Conservation (phyloP, 1,284 basidiomycete species). For the Microbotryum saponariae region DNA sequence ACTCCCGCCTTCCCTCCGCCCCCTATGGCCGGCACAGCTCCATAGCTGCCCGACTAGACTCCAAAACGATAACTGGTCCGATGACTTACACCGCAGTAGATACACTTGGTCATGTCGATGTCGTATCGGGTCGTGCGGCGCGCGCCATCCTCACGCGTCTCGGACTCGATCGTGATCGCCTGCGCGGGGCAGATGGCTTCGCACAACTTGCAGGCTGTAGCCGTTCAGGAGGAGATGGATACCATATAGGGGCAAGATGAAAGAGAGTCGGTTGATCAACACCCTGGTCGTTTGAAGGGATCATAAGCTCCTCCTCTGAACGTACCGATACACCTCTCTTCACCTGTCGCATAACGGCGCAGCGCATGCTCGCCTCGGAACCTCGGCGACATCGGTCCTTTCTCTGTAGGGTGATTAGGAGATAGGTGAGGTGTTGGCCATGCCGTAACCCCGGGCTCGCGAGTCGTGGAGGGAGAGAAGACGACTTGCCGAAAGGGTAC, state of each 20-base stretch:
- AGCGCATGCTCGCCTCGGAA: constrained; percentile 99
- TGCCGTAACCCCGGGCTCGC: background rate
- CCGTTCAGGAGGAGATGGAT: background rate
- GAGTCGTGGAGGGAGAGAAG: too few species aligned
- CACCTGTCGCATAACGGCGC: constrained; percentile 92
- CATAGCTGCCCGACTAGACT: constrained; percentile 54
- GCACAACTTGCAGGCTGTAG: constrained; percentile 90
- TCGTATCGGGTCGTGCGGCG: constrained; percentile 97
- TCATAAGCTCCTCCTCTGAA: constrained; percentile 12
- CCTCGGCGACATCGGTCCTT: constrained; percentile 92
- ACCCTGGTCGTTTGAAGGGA: background rate
- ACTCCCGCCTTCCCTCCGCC: background rate
- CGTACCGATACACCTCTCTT: constrained; percentile 96
- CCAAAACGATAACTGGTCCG: constrained; percentile 44
- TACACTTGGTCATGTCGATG: constrained; percentile 88
- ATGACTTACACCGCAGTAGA: constrained; percentile 60
- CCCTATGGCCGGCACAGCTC: background rate
- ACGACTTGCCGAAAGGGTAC: constrained; percentile 60
- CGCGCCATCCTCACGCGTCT: constrained; percentile 89
- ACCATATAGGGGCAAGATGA: background rate
- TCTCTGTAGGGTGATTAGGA: constrained; percentile 51
- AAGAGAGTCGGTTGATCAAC: background rate
- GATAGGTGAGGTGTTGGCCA: background rate
- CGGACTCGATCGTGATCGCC: constrained; percentile 98
- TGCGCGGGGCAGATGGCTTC: constrained; percentile 99